Percentiles rank a stretch among this genome's conserved stretches.
phyloP scores from a whole-genome alignment of 2,329 filamentous ascomycete species.

The Sporothrix phasma region DNA sequence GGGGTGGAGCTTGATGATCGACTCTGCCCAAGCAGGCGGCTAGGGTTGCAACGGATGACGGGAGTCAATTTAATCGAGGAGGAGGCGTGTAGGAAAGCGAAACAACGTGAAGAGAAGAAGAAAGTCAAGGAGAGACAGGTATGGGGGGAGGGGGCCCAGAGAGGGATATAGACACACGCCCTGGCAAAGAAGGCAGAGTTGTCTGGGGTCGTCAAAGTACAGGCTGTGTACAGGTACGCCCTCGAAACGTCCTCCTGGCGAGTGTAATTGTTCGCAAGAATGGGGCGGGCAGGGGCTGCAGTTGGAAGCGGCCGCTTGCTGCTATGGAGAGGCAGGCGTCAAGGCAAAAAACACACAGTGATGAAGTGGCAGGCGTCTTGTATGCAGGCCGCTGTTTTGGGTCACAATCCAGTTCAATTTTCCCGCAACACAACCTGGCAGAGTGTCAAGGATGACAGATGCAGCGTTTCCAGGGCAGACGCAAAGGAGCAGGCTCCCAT shows the following conservation, averaged over 20 bases:
- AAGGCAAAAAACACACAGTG: slow-evolving; percentile 2
- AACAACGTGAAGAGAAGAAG: background rate
- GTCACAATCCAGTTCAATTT: slow-evolving; percentile 15
- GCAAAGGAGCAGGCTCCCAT: slow-evolving; percentile 12
- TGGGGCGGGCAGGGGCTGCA: slow-evolving; percentile 15
- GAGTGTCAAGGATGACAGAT: slow-evolving; percentile 14
- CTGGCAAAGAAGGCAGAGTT: background rate
- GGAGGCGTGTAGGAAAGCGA: background rate
- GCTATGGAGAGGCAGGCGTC: background rate
- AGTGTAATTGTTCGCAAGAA: slow-evolving; percentile 8
- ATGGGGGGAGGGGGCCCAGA: background rate
- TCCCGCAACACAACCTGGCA: slow-evolving; percentile 14
- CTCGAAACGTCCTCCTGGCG: slow-evolving; percentile 7
- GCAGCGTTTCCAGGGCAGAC: slow-evolving; percentile 7
- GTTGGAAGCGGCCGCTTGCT: background rate
- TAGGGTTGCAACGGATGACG: slow-evolving; percentile 11
- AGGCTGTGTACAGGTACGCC: slow-evolving; percentile 15
- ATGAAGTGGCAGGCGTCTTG: slow-evolving; percentile 13
- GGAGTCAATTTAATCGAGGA: slow-evolving; percentile 5
- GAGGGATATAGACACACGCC: slow-evolving; percentile 2
- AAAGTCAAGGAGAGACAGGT: background rate
- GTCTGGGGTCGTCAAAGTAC: background rate
- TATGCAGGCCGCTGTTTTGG: slow-evolving; percentile 19
- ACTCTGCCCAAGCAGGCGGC: slow-evolving; percentile 13
- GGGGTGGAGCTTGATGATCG: slow-evolving; percentile 10